Conservation (phyloP, 306 rosid species). For the Cicer cuneatum region DNA sequence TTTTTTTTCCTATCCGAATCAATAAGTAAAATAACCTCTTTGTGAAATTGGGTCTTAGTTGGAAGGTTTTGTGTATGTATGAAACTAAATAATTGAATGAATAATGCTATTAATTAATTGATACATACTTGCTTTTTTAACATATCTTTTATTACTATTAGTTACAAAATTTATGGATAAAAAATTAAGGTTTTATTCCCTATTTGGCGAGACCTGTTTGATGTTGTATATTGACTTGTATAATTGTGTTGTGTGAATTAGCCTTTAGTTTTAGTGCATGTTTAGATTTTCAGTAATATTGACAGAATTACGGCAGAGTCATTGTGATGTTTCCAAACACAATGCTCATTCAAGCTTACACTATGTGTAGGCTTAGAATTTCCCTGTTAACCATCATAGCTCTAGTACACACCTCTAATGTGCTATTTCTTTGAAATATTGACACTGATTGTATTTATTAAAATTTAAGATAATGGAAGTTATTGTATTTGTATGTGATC, state of each 20-base stretch:
- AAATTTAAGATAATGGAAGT: background rate
- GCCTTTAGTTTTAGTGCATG: background rate
- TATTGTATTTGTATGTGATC: background rate
- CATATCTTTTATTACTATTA: background rate
- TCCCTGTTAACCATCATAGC: background rate
- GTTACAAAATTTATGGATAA: background rate
- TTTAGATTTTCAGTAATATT: too few species aligned
- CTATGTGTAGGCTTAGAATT: conserved; percentile 14
- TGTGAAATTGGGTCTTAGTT: background rate
- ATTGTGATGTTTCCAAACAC: too few species aligned
- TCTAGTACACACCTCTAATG: background rate
- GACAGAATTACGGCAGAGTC: too few species aligned
- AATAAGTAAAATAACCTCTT: background rate
- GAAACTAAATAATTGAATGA: background rate
- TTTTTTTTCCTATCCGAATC: too few species aligned
- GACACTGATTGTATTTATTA: too few species aligned
- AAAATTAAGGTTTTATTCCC: background rate
- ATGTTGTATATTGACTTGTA: background rate
- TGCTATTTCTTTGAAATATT: too few species aligned
- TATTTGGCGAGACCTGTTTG: background rate
- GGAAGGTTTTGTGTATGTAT: background rate
- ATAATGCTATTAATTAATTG: background rate
- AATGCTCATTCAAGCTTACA: background rate
- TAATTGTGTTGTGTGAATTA: background rate
- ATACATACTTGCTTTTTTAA: background rate